Conservation (phyloP, 352 stramenopile species). For the Pythium phragmitis region DNA sequence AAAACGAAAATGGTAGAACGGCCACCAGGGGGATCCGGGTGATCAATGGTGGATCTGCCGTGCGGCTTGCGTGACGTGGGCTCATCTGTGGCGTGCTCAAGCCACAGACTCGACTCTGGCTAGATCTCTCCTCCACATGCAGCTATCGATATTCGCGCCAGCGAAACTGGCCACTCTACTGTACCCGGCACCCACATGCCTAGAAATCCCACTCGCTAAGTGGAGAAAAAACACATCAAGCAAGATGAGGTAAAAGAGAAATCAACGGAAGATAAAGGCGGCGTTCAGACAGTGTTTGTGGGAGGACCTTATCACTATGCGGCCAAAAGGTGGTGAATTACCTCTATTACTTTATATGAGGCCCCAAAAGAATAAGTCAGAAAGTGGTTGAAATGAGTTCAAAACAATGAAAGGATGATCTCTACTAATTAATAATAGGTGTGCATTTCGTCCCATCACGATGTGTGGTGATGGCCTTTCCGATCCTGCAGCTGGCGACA, state of each 20-base stretch:
- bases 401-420: too few species aligned
- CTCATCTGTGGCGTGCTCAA: constrained; percentile 2
- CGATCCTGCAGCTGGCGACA: constrained; percentile 14
- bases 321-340: constrained; percentile 9
- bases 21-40: background rate
- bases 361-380: background rate
- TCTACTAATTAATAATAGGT: too few species aligned
- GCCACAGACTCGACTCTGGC: constrained; percentile 10
- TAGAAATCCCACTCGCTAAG: constrained; percentile 2
- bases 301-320: too few species aligned
- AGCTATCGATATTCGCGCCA: constrained; percentile 3
- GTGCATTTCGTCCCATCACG: background rate
- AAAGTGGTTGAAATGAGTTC: background rate
- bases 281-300: background rate
- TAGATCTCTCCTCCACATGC: background rate
- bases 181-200: constrained; percentile 2
- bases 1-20: constrained; percentile 16
- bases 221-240: background rate
- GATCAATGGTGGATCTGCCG: too few species aligned
- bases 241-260: background rate
- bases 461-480: constrained; percentile 11
- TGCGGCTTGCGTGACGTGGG: background rate
- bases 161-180: constrained; percentile 10
- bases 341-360: background rate
- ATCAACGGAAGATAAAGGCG: constrained; percentile 13